Percentiles rank a stretch among this genome's conserved stretches.
Conservation (phyloP, 148 eudicot species). For the Mesembryanthemum crystallinum region DNA sequence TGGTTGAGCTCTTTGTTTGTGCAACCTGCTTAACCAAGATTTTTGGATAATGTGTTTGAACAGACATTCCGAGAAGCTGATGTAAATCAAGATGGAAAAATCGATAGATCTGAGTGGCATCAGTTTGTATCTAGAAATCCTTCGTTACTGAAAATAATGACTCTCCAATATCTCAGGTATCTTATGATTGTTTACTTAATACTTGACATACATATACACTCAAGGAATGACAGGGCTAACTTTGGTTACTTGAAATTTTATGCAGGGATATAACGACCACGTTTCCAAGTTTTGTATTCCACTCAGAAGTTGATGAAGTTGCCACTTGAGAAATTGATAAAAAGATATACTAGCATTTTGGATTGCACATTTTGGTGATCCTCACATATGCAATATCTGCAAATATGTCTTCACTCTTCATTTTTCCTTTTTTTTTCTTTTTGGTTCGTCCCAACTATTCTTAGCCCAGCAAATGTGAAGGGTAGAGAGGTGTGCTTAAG, state of each 20-base stretch:
- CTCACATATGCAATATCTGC: conserved; percentile 12
- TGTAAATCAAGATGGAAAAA: conserved; percentile 75
- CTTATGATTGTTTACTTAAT: neutral
- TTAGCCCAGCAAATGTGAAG: conserved; percentile 25
- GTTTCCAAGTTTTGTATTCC: conserved; percentile 74
- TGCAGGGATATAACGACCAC: conserved; percentile 83
- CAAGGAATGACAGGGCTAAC: neutral
- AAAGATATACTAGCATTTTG: conserved; percentile 15
- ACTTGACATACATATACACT: neutral
- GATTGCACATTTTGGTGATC: conserved; percentile 2
- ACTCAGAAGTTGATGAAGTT: conserved; percentile 72
- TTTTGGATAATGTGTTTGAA: neutral
- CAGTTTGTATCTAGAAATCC: conserved; percentile 75
- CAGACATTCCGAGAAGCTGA: conserved; percentile 94
- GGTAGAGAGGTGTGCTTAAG: conserved; percentile 23
- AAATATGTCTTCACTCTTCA: conserved; percentile 13
- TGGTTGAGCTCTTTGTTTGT: too few relatives aligned
- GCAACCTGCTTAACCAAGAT: neutral
- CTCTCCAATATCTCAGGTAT: conserved; percentile 90
- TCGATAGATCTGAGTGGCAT: conserved; percentile 82
- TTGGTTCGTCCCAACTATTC: neutral
- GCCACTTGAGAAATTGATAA: conserved; percentile 31
- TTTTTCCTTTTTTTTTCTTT: neutral
- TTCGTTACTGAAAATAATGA: conserved; percentile 80
- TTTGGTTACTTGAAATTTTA: conserved; percentile 1